Evolutionary conservation across 768 basidiomycete genomes (phyloP).

Genomic region (Pleurotus djamor): DNA sequence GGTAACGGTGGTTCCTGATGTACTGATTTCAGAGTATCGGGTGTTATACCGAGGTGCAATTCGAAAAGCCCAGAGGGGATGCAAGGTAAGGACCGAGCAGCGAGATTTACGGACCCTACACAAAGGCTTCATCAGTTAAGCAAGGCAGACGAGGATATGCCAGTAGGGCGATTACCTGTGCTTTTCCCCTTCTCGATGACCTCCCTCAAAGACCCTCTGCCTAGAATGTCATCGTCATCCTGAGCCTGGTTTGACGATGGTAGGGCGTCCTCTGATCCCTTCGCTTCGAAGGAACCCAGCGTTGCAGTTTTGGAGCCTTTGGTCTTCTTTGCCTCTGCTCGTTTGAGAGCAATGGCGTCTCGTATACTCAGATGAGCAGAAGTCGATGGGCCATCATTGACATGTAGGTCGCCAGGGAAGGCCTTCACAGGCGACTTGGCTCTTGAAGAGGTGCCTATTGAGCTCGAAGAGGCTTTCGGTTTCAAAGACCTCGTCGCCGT

Average conservation of each 20-base stretch:
- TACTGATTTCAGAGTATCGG: conserved; percentile 66
- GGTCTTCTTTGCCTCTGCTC: conserved; percentile 74
- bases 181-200: conserved; percentile 76
- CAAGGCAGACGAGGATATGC: conserved; percentile 21
- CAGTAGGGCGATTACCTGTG: conserved; percentile 53
- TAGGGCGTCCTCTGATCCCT: conserved; percentile 48
- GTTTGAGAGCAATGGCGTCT: conserved; percentile 76
- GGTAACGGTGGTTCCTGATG: conserved; percentile 56
- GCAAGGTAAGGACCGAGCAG: conserved; percentile 69
- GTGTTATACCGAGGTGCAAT: conserved; percentile 70
- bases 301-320: conserved; percentile 12
- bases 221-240: conserved; percentile 43
- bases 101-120: conserved; percentile 71
- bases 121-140: conserved; percentile 43
- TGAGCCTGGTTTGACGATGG: conserved; percentile 28
- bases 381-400: conserved; percentile 17
- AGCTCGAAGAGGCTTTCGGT: background rate
- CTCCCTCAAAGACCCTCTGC: conserved; percentile 67
- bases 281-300: conserved; percentile 33
- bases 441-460: background rate
- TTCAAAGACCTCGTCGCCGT: background rate
- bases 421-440: background rate
- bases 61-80: conserved; percentile 79
- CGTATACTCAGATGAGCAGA: conserved; percentile 51
- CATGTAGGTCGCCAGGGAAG: background rate